Conservation (phyloP, 352 stramenopile genomes). For the Globisporangium canariense region DNA sequence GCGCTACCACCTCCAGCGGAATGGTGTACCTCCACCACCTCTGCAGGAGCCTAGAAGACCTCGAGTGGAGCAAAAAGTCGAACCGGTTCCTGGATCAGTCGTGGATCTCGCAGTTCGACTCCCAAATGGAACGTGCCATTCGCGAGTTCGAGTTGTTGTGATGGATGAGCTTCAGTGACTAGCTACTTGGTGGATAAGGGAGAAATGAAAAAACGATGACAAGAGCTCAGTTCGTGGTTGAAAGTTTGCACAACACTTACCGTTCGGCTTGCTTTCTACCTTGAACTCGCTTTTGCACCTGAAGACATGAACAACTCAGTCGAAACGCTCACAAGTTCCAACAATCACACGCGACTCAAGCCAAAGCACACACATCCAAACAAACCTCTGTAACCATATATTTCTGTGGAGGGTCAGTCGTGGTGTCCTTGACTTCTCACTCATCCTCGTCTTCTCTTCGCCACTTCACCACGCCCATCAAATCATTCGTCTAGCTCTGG, state of each 20-base stretch:
- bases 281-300: background rate
- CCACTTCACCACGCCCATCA: constrained; percentile 6
- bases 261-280: background rate
- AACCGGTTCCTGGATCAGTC: constrained; percentile 80
- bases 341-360: background rate
- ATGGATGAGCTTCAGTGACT: background rate
- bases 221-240: background rate
- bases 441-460: background rate
- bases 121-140: constrained; percentile 66
- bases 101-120: constrained; percentile 80
- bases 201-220: background rate
- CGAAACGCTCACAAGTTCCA: background rate
- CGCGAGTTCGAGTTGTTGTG: constrained; percentile 72
- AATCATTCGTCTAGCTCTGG: constrained; percentile 32
- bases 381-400: constrained; percentile 15
- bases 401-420: background rate
- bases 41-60: constrained; percentile 48
- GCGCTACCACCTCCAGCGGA: background rate
- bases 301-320: background rate
- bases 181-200: background rate
- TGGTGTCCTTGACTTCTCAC: background rate
- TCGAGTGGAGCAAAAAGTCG: constrained; percentile 60
- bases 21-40: constrained; percentile 50
- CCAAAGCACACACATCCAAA: constrained; percentile 5
- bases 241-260: background rate